Evolutionary conservation across 805 yeast species (phyloP), one percentile per base, ranked within the genome.

Genomic region (Saccharomyces eubayanus): DNA sequence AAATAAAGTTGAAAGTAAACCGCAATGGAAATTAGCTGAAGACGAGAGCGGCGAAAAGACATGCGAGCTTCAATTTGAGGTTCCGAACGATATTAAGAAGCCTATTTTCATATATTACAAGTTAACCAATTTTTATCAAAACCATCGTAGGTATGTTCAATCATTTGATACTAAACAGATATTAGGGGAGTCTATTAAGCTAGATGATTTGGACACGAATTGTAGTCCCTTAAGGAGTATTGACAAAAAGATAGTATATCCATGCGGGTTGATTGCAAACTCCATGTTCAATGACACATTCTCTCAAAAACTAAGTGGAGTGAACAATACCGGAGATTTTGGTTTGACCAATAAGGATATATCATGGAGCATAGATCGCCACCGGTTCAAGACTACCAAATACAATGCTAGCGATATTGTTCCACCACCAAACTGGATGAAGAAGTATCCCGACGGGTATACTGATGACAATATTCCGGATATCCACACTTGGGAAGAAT

Each of bases 141-240:
- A 94, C 69, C 99, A 94, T 72, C 81, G 99, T 56, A 88, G 94
- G 57, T 94, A 89, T 66, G 98, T 92, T 31, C 83, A 82, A 56
- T 86, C 96, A 9, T 87, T 78, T 69, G 95, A 90, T 67, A 80
- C 85, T 69, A 76, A 78, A 45, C 99, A 94, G 71, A 67, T 94
- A 50, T 81, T 82, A 56, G 99, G 99, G 1, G 69, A 79, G 29
- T 88, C 92, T 2, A 82, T 85, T 6, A 53, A 77, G 0, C 73
- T 73, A 2, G 76, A 71, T 28, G 78, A 74, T 47, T 68, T 94
- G 21, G 76, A 72, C 55, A 62, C 71, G 46, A 74, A 69, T 56
- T 72, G 75, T 56, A 63, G 66, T 40, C 76, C 76, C 1, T 54
- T 72, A 43, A 59, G 64, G 49, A 69, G 66, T 51, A 55, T 55